phyloP scores from a whole-genome alignment of 495 filamentous ascomycete species.

The Penicillium maclennaniae region DNA sequence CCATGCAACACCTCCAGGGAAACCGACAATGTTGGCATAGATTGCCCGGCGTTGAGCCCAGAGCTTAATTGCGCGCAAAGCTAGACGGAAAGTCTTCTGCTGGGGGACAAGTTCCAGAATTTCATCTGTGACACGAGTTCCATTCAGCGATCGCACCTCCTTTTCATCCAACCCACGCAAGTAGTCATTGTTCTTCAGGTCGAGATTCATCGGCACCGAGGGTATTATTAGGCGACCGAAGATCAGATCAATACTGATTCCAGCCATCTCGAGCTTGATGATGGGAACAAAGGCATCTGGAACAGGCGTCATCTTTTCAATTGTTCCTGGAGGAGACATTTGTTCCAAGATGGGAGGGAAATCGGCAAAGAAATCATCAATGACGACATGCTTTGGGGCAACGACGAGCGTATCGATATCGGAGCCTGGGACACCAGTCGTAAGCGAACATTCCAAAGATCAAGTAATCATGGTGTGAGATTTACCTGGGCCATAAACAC shows the following conservation, averaged over 20 bases:
- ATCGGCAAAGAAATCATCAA: conserved; percentile 85
- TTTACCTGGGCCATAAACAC: conserved; percentile 84
- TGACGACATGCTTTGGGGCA: conserved; percentile 78
- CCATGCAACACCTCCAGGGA: conserved; percentile 95
- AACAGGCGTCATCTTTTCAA: conserved; percentile 81
- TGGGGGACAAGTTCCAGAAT: conserved; percentile 87
- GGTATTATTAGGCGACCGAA: conserved; percentile 74
- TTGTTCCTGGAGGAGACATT: conserved; percentile 69
- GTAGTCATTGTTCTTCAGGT: conserved; percentile 75
- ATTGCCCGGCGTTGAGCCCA: conserved; percentile 94
- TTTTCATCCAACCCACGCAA: conserved; percentile 81
- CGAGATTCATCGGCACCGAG: conserved; percentile 67
- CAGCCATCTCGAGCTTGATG: conserved; percentile 87
- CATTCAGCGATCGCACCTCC: conserved; percentile 85
- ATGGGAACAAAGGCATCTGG: conserved; percentile 90
- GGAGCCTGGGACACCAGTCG: conserved; percentile 53
- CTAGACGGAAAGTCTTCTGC: conserved; percentile 78
- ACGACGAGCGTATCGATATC: conserved; percentile 97
- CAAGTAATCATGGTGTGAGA: neutral
- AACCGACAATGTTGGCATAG: conserved; percentile 93
- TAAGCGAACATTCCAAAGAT: neutral
- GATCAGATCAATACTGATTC: conserved; percentile 92
- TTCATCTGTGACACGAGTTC: conserved; percentile 87
- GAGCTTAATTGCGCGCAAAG: conserved; percentile 86
- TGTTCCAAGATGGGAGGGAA: conserved; percentile 73